These are phyloP conservation scores for Metschnikowia noctiluminum DNA, from an alignment of 805 yeast genomes.

Conservation along the genomic window DNA sequence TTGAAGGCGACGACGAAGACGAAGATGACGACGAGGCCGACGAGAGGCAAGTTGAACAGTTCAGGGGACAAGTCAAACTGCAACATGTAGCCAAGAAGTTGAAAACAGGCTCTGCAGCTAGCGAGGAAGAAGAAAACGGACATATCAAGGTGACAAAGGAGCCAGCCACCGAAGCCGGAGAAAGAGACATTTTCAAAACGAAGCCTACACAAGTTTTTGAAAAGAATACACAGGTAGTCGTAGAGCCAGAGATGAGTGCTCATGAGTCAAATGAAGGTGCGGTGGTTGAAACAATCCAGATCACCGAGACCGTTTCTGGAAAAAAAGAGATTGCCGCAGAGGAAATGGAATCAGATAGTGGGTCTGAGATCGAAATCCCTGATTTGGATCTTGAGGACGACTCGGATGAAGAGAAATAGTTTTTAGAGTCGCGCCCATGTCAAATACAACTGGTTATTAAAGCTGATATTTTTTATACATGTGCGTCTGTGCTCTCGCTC, in stretches of 20 bases:
- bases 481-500: no score
- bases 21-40: conserved; percentile 8
- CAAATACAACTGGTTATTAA: no score
- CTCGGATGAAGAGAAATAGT: conserved; percentile 31
- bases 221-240: conserved; percentile 3
- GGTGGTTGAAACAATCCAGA: no score
- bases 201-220: conserved; percentile 1
- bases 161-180: no score
- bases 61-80: neutral
- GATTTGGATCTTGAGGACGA: conserved; percentile 44
- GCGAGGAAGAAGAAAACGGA: no score
- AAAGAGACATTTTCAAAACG: conserved; percentile 7
- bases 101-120: no score
- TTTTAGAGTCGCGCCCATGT: no score
- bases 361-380: conserved; percentile 53
- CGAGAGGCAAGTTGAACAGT: neutral
- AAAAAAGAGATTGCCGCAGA: conserved; percentile 1
- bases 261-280: no score
- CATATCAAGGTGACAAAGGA: no score
- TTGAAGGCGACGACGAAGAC: conserved; percentile 7
- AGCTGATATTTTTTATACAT: no score
- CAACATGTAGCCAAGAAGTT: no score
- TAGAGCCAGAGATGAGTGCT: neutral
- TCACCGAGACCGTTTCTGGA: neutral
- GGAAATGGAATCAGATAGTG: conserved; percentile 20